Evolutionary conservation across 371 early-diverging fungal species (phyloP).

Genomic region (Mucor piriformis): DNA sequence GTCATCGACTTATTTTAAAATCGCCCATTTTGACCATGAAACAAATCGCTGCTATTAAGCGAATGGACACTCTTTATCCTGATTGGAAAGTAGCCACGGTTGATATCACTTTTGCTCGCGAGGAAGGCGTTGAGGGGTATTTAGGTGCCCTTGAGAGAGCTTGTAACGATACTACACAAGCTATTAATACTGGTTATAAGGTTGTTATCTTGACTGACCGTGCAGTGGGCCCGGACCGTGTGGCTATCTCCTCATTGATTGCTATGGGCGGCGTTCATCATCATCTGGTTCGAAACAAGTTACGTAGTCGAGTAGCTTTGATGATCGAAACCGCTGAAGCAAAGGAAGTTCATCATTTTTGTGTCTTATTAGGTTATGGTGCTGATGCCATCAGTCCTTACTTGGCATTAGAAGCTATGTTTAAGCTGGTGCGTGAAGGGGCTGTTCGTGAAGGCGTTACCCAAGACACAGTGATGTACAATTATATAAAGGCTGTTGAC

Average conservation of each 20-base stretch:
- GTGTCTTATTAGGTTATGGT: constrained; percentile 95
- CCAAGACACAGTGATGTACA: constrained; percentile 64
- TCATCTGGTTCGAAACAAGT: constrained; percentile 84
- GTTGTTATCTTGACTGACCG: constrained; percentile 86
- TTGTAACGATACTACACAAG: constrained; percentile 76
- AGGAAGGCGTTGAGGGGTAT: constrained; percentile 80
- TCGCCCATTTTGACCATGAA: constrained; percentile 85
- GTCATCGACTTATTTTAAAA: constrained; percentile 74
- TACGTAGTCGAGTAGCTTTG: constrained; percentile 86
- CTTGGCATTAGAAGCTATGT: constrained; percentile 85
- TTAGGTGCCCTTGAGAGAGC: constrained; percentile 79
- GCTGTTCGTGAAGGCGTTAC: constrained; percentile 59
- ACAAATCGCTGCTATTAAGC: constrained; percentile 79
- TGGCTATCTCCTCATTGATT: constrained; percentile 84
- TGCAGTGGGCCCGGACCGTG: constrained; percentile 63
- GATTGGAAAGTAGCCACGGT: constrained; percentile 85
- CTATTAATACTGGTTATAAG: constrained; percentile 77
- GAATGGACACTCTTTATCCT: constrained; percentile 59
- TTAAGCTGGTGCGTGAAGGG: constrained; percentile 84
- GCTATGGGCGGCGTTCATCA: constrained; percentile 94
- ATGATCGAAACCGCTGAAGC: constrained; percentile 94
- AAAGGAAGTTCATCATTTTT: constrained; percentile 95
- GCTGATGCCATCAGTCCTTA: constrained; percentile 97
- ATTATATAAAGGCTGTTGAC: constrained; percentile 84
- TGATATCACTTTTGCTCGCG: constrained; percentile 82